Base-by-base conservation (phyloP, 2,329 filamentous ascomycete species). In the Nemania sp. region DNA sequence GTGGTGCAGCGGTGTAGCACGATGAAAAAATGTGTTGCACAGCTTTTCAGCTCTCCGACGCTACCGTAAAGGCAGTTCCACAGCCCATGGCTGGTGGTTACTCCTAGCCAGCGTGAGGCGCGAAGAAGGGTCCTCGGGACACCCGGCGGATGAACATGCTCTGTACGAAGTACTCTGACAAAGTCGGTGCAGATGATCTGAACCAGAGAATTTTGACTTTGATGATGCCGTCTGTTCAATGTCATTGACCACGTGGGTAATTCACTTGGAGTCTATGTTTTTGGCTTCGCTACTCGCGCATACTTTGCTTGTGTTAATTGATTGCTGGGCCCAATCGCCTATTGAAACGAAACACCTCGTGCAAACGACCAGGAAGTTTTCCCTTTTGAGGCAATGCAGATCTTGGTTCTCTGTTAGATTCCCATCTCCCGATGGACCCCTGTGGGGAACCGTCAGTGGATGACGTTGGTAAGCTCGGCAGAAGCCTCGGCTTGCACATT, bases 321-420 rank as follows among this genome's bases (percentile, higher is more conserved):
- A 2, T 23, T 8, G 37, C 30, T 26, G n/a, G n/a, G n/a, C n/a
- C n/a, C n/a, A n/a, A n/a, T n/a, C n/a, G n/a, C n/a, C n/a, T 28
- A 23, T 19, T 40, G 15, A 40, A 44, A 41, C 39, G 11, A 22
- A 20, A 31, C 20, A 37, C 24, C 33, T 39, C 15, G n/a, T 8
- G 3, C 15, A 28, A 42, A 30, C 17, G 14, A 34, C 9, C 15
- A 26, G 33, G 8, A 12, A 15, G 40, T 31, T 57, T 54, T 41
- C 45, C 54, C 8, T 33, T 40, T 53, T 3, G n/a, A 33, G 54
- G 50, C 22, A 50, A 50, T 54, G 50, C 41, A 26, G 51, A 57
- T 54, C 51, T 51, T 44, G 31, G 45, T 28, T 43, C 12, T 41
- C 46, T 26, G 42, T 34, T 44, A 52, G 43, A 52, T 52, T 53